Conservation (phyloP, 805 yeast genomes). For the Teunomyces stri region DNA sequence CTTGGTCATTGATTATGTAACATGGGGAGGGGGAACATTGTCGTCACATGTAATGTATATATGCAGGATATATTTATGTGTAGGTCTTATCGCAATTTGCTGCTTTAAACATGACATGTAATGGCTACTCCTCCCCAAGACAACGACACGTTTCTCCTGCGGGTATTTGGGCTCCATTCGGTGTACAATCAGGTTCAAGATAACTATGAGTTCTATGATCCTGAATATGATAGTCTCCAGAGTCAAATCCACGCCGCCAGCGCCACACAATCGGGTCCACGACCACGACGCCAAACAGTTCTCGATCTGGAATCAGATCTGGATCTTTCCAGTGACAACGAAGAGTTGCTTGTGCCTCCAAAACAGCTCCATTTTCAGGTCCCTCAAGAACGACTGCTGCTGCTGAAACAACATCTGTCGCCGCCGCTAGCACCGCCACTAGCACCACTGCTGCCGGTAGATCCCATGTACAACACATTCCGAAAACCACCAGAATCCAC, state of each 20-base stretch:
- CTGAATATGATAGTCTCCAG: conserved; percentile 22
- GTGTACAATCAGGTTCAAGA: conserved; percentile 41
- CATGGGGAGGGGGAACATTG: background rate
- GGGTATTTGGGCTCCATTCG: conserved; percentile 58
- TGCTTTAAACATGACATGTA: background rate
- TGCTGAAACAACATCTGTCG: no score
- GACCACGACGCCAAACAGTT: conserved; percentile 1
- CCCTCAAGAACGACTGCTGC: conserved; percentile 7
- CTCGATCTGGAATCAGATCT: conserved; percentile 6
- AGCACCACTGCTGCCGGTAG: background rate
- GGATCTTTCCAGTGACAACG: background rate
- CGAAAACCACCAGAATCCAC: conserved; percentile 3
- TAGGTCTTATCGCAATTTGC: background rate
- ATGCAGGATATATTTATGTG: background rate
- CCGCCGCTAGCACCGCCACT: conserved; percentile 10
- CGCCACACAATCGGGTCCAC: background rate
- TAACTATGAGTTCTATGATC: conserved; percentile 38
- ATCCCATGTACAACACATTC: conserved; percentile 12
- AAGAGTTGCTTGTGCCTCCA: conserved; percentile 3
- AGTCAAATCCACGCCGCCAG: background rate
- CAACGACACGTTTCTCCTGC: conserved; percentile 55
- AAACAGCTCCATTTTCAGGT: conserved; percentile 11
- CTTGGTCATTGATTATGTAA: background rate
- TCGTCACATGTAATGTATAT: background rate
- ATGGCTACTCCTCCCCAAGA: conserved; percentile 2